phyloP scores from a whole-genome alignment of 2,329 filamentous ascomycete genomes.

The Alternaria arborescens region DNA sequence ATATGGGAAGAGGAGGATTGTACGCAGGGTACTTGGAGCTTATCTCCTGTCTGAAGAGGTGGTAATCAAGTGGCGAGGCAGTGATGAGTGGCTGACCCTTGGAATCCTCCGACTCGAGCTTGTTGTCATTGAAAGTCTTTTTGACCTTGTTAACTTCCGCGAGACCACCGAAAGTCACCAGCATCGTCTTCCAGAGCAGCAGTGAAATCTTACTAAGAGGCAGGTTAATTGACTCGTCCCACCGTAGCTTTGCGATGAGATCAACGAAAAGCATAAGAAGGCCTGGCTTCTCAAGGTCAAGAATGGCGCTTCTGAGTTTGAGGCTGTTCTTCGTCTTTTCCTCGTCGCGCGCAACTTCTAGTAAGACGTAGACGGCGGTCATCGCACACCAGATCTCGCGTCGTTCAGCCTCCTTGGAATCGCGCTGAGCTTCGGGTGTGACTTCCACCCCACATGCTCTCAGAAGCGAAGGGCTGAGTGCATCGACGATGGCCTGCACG shows the following conservation, averaged over 20 bases:
- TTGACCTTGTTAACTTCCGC: constrained; percentile 78
- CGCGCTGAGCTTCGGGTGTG: constrained; percentile 35
- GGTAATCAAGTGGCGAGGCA: constrained; percentile 93
- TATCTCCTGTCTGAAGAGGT: constrained; percentile 94
- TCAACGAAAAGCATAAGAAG: constrained; percentile 77
- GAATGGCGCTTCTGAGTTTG: constrained; percentile 55
- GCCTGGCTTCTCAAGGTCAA: constrained; percentile 60
- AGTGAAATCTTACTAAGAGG: constrained; percentile 69
- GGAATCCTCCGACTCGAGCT: constrained; percentile 62
- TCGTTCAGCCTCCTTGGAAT: constrained; percentile 50
- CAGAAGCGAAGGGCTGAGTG: constrained; percentile 47
- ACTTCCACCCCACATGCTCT: constrained; percentile 42
- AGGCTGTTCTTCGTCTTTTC: constrained; percentile 58
- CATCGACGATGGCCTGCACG: constrained; percentile 52
- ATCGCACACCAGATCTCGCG: constrained; percentile 60
- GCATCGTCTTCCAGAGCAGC: constrained; percentile 88
- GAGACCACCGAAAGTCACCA: constrained; percentile 85
- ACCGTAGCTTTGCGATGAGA: constrained; percentile 60
- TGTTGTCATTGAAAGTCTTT: constrained; percentile 68
- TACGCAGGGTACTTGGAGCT: constrained; percentile 98
- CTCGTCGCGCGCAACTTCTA: constrained; percentile 55
- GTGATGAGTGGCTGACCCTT: constrained; percentile 82
- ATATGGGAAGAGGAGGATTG: constrained; percentile 81
- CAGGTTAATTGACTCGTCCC: constrained; percentile 67
- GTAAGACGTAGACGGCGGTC: constrained; percentile 59